Conservation (phyloP, 495 filamentous ascomycete genomes). For the Neurospora cerealis region DNA sequence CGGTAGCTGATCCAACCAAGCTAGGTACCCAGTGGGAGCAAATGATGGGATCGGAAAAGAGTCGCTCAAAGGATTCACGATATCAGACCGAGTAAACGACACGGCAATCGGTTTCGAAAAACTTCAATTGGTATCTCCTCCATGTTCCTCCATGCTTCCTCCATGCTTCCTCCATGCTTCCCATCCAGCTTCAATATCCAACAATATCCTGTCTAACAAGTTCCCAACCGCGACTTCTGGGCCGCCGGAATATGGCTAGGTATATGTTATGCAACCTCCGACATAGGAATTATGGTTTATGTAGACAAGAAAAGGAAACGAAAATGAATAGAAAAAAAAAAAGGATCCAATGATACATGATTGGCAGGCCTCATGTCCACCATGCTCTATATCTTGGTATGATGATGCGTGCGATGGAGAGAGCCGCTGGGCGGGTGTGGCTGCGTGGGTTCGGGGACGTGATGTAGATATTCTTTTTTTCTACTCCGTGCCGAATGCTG, state of each 20-base stretch:
- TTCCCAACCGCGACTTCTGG: neutral
- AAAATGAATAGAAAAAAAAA: neutral
- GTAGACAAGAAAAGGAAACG: neutral
- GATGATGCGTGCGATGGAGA: neutral
- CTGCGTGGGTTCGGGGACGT: neutral
- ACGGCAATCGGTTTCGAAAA: neutral
- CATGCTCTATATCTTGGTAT: neutral
- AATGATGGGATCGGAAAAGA: too few relatives aligned
- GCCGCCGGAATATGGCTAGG: neutral
- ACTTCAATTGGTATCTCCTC: neutral
- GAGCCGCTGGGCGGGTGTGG: neutral
- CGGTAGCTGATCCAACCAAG: neutral
- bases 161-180: neutral
- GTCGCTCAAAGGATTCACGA: neutral
- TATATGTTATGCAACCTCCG: neutral
- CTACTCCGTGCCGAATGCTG: neutral
- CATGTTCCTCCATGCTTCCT: neutral
- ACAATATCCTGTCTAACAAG: neutral
- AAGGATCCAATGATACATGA: neutral
- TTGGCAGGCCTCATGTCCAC: neutral
- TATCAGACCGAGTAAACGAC: neutral
- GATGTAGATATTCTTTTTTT: neutral
- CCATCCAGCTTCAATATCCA: neutral
- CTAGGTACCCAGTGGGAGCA: too few relatives aligned
- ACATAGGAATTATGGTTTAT: neutral